A percentile compares a stretch with the other conserved stretches of the same genome.
Evolutionary conservation across 345 rosid genomes (phyloP).

Genomic region (Aquilaria yunnanensis): DNA sequence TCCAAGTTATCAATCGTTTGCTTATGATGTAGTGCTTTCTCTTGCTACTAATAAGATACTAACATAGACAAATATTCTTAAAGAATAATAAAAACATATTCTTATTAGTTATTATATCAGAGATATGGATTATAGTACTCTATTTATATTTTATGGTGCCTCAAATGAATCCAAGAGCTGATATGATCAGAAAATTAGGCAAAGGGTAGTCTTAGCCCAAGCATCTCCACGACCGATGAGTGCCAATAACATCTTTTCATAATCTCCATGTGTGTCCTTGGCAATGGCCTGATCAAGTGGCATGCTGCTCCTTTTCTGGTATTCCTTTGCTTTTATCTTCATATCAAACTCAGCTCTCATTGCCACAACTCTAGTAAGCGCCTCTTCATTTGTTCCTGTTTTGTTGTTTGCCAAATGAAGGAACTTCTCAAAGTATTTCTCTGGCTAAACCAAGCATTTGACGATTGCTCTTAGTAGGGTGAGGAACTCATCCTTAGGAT

Average conservation of each 20-base stretch:
- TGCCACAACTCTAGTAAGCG: slow-evolving; percentile 58
- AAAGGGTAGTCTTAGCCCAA: slow-evolving; percentile 9
- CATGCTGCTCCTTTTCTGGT: slow-evolving; percentile 44
- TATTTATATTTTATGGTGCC: too few relatives aligned
- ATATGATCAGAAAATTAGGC: too few relatives aligned
- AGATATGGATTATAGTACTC: too few relatives aligned
- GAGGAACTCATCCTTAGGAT: slow-evolving; percentile 53
- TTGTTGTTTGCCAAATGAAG: slow-evolving; percentile 55
- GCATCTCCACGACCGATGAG: slow-evolving; percentile 33
- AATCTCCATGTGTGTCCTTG: slow-evolving; percentile 56
- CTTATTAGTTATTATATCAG: too few relatives aligned
- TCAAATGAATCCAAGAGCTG: too few relatives aligned
- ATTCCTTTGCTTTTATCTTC: slow-evolving; percentile 48
- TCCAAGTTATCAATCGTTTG: too few relatives aligned
- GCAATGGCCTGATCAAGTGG: slow-evolving; percentile 46
- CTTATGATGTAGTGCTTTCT: too few relatives aligned
- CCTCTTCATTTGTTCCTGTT: slow-evolving; percentile 68
- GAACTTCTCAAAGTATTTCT: slow-evolving; percentile 47
- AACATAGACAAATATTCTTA: too few relatives aligned
- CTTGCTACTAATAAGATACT: too few relatives aligned
- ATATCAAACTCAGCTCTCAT: slow-evolving; percentile 63
- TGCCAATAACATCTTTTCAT: slow-evolving; percentile 54
- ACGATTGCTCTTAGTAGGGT: slow-evolving; percentile 45
- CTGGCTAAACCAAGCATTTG: slow-evolving; percentile 49
- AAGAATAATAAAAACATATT: too few relatives aligned